phyloP scores from a whole-genome alignment of 768 basidiomycete genomes.

The Macrolepiota dolichaula region DNA sequence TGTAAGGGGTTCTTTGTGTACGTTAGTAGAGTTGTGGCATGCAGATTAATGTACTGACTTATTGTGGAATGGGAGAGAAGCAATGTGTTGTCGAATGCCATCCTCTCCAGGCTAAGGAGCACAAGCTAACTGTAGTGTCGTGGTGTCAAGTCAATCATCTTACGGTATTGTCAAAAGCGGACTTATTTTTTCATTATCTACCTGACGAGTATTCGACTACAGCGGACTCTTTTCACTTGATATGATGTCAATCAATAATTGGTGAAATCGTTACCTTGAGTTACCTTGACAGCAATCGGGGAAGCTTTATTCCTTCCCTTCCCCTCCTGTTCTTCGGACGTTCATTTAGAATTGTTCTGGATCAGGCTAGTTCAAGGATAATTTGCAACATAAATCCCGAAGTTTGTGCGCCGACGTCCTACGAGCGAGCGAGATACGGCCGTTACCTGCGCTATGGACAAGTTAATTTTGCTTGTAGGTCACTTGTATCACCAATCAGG shows the following conservation, averaged over 20 bases:
- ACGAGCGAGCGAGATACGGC: too few species aligned
- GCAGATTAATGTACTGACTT: background rate
- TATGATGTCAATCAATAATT: background rate
- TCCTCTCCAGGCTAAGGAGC: too few species aligned
- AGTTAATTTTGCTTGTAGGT: too few species aligned
- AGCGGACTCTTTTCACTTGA: background rate
- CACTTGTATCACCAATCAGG: background rate
- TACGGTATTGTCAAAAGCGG: too few species aligned
- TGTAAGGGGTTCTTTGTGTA: conserved; percentile 8
- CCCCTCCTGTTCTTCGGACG: background rate
- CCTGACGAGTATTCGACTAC: background rate
- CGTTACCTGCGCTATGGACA: too few species aligned
- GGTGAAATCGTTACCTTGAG: background rate
- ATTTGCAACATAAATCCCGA: background rate
- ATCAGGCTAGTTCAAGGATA: background rate
- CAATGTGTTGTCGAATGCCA: too few species aligned
- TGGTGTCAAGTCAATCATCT: too few species aligned
- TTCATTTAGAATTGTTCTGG: background rate
- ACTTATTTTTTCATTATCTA: too few species aligned
- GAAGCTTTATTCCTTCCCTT: background rate
- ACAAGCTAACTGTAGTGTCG: too few species aligned
- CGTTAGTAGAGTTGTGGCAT: conserved; percentile 3
- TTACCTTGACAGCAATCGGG: background rate
- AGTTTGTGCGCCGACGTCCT: background rate
- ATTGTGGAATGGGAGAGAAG: background rate